These are phyloP conservation scores for Nemania abortiva DNA, from an alignment of 2,329 filamentous ascomycete species.

Conservation along the genomic window DNA sequence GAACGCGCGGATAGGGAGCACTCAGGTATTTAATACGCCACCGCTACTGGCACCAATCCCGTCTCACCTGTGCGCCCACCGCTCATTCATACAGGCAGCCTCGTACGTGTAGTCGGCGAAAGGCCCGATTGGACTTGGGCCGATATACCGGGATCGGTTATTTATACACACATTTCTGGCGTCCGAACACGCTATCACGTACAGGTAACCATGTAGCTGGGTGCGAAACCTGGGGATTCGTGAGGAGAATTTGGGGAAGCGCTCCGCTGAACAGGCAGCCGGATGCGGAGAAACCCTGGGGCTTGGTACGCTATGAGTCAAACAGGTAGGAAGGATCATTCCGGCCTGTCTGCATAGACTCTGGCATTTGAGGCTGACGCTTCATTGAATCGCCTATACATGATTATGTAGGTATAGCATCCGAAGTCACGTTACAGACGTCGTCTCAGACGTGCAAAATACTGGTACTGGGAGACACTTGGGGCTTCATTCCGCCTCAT, in stretches of 20 bases:
- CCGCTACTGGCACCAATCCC: too few species aligned
- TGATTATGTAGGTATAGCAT: not conserved
- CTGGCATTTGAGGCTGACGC: not conserved
- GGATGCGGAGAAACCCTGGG: slow-evolving; percentile 25
- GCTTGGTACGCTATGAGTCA: not conserved
- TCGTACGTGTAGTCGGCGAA: slow-evolving; percentile 8
- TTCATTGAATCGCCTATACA: not conserved
- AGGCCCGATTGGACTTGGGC: slow-evolving; percentile 26
- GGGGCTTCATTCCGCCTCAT: not conserved
- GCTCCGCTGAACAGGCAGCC: not conserved
- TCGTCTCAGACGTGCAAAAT: not conserved
- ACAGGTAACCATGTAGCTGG: not conserved
- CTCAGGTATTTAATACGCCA: too few species aligned
- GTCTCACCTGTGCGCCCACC: too few species aligned
- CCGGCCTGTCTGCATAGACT: too few species aligned
- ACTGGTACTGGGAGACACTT: not conserved
- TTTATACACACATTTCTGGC: not conserved
- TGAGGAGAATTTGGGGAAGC: slow-evolving; percentile 19
- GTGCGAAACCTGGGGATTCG: slow-evolving; percentile 14
- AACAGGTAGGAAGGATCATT: slow-evolving; percentile 19
- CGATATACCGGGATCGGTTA: not conserved
- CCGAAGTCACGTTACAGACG: not conserved
- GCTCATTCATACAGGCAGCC: slow-evolving; percentile 8
- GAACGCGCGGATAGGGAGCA: not conserved
- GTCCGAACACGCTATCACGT: not conserved